phyloP scores from a whole-genome alignment of 83 land plant genomes.

The Thuja plicata region DNA sequence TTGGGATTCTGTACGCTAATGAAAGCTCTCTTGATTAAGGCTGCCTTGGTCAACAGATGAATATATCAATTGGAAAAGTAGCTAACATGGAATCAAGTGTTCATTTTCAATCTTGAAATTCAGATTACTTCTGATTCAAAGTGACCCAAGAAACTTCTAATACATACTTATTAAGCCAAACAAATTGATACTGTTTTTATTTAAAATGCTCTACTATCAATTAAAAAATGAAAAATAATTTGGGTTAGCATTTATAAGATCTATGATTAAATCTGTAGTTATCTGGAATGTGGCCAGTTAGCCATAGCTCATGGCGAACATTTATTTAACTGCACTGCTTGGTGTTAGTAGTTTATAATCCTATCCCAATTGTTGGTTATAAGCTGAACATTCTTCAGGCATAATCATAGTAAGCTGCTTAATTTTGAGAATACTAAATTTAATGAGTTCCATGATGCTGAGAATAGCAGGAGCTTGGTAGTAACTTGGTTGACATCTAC shows the following conservation, averaged over 20 bases:
- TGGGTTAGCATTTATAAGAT: neutral
- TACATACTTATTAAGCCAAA: neutral
- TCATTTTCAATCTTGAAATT: neutral
- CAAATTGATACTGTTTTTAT: neutral
- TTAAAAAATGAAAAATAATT: neutral
- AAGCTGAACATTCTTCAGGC: neutral
- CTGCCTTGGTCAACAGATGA: neutral
- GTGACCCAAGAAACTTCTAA: neutral
- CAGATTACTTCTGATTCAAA: neutral
- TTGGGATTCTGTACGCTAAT: neutral
- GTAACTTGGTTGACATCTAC: neutral
- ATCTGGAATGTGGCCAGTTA: neutral
- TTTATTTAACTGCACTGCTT: neutral
- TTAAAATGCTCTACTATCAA: neutral
- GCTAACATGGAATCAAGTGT: neutral
- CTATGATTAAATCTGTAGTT: neutral
- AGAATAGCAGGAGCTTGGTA: neutral
- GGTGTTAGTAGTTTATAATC: neutral
- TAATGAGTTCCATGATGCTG: neutral
- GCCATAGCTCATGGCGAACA: neutral
- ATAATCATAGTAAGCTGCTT: neutral
- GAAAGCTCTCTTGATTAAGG: neutral
- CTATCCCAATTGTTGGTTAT: neutral
- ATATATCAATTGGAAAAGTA: neutral
- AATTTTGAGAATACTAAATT: neutral